These are phyloP conservation scores for Podaxis rugospora DNA, from an alignment of 768 basidiomycete genomes.

Conservation along the genomic window DNA sequence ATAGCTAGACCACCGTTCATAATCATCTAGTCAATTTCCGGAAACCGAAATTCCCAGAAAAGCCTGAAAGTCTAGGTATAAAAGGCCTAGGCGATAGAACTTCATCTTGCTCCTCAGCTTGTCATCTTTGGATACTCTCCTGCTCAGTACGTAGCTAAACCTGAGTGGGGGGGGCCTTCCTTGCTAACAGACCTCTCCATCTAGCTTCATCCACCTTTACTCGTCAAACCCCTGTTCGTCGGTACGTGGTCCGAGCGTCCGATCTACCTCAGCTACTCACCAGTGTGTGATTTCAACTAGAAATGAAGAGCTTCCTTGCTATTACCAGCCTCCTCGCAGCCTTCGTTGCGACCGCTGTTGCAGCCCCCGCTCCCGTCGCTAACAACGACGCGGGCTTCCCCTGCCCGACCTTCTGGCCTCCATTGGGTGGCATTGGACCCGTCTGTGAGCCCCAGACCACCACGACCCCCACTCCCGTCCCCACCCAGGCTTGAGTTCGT, in stretches of 20 bases:
- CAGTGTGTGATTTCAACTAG: not conserved
- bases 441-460: not conserved
- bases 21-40: not conserved
- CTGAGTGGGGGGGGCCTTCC: not conserved
- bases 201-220: not conserved
- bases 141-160: not conserved
- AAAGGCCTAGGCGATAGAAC: not conserved
- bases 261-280: not conserved
- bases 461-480: not conserved
- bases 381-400: not conserved
- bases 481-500: not conserved
- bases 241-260: not conserved
- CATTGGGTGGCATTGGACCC: conserved; percentile 1
- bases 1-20: not conserved
- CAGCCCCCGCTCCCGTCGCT: not conserved
- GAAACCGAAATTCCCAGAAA: not conserved
- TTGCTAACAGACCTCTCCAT: not conserved
- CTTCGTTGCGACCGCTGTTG: not conserved
- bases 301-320: conserved; percentile 4
- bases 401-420: conserved; percentile 5
- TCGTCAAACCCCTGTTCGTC: not conserved
- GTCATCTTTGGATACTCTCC: not conserved
- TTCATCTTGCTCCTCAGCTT: not conserved
- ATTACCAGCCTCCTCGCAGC: not conserved
- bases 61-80: not conserved